phyloP scores from a whole-genome alignment of 2,329 filamentous ascomycete genomes.

The Apiospora sp. region DNA sequence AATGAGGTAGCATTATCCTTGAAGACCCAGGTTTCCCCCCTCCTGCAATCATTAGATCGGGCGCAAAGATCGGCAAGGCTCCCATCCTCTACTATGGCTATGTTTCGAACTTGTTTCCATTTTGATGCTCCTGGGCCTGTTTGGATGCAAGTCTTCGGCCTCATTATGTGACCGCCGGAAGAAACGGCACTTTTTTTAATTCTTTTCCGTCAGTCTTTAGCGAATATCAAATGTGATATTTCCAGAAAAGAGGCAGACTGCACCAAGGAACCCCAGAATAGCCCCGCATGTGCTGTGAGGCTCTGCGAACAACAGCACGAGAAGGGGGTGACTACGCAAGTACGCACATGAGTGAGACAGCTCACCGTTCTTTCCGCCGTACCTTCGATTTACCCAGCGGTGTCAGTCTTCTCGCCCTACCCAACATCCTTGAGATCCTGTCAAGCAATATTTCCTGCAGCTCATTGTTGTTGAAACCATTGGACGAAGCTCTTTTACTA shows the following conservation, averaged over 20 bases:
- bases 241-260: neutral
- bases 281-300: neutral
- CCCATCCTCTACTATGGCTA: neutral
- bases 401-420: neutral
- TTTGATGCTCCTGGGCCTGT: too few species aligned
- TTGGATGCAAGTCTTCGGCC: neutral
- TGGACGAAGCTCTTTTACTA: neutral
- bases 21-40: neutral
- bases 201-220: neutral
- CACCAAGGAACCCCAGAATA: neutral
- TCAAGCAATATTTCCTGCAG: neutral
- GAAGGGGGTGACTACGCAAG: neutral
- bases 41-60: neutral
- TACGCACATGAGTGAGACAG: neutral
- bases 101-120: neutral
- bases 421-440: neutral
- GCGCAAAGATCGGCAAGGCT: neutral
- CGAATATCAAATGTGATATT: neutral
- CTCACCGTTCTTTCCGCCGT: neutral
- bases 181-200: neutral
- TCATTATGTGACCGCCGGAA: neutral
- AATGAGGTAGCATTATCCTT: neutral
- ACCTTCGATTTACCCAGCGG: neutral
- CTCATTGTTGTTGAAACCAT: neutral
- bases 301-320: neutral